Evolutionary conservation across 2,329 filamentous ascomycete genomes (phyloP), one percentile per base, ranked within the genome.

Genomic region (Parastagonospora nodorum): DNA sequence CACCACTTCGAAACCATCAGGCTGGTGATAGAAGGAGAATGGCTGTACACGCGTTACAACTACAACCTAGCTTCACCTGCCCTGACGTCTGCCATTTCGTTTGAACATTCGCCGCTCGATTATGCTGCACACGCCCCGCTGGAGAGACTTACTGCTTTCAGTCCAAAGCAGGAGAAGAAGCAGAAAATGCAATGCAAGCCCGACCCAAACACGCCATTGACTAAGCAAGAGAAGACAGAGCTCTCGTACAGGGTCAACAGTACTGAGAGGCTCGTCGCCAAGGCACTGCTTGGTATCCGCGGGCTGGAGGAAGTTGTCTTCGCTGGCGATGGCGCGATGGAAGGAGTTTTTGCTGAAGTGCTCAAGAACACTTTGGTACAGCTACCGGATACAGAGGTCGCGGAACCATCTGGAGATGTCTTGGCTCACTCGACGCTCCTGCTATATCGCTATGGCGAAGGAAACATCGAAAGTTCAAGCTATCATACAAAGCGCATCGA

Each of bases 251-350:
- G 40, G 9, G 29, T 57, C 40, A 45, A 53, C 39, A 49, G 49
- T 28, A 50, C 45, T 2, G 57, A 63, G 27, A 56, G 51, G 27
- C 40, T 32, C 2, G 14, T 61, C 8, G 35, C 56, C 8, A 56
- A 46, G 15, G 58, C 63, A 6, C 51, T 66, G 2, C 47, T 60
- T 8, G 55, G 51, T 2, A 54, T 65, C 38, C 58, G 60, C 4
- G 56, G 52, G 12, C 42, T 66, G 5, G 19, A 45, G n/a, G 41
- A 47, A 2, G 50, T 62, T 32, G 27, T 38, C 30, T 46, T 63
- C 15, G 31, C 36, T 8, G 50, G 43, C 10, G 40, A 28, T 8
- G 48, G 49, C 29, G 33, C 38, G 2, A 48, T 37, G 15, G 48
- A 48, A 14, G 50, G 40, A 9, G 16, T 32, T 14, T 39, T 57